Base-by-base conservation (phyloP, 2,329 filamentous ascomycete genomes). In the Colletotrichum destructivum region DNA sequence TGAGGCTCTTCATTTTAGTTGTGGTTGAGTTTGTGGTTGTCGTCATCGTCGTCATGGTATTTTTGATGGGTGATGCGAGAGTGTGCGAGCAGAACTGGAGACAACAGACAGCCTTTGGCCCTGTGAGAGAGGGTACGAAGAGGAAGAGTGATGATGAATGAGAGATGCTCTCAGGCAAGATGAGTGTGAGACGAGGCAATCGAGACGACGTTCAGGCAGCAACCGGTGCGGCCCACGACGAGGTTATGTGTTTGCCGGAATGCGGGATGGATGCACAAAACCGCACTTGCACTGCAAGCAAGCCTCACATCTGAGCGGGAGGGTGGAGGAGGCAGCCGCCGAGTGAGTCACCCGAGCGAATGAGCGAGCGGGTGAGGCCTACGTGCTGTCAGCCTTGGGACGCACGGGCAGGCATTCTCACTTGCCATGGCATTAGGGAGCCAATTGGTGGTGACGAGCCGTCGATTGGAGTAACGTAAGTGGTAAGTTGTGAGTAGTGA, bases 371-470 rank as follows among this genome's bases (percentile, higher is more conserved):
- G 35, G 6, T 31, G 51, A 63, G 57, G 57, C 65, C 49, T 47
- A 16, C 16, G 52, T 11, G 18, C 52, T 38, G 52, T 56, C 52
- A 56, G 31, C 52, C 52, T 56, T 56, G 52, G 8, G 38, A 56
- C 2, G 52, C 52, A 56, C 52, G 4, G 52, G 31, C 31, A 38
- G 47, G 47, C 47, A 26, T 15, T 16, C 31, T 2, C 18, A 56
- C 52, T 56, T 35, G 8, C 31, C 31, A 8, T 9, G 31, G 31
- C 52, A 12, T 35, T 21, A 21, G 18, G 15, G n/a, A 21, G 47
- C n/a, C 47, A 46, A 56, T 40, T 63, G 57, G 51, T 35, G 31
- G 31, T 18, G 65, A 68, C 40, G 65, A 57, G 52, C 40, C 31
- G 44, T 35, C 18, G n/a, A 15, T 15, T 13, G 12, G 63, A 52